phyloP scores from a whole-genome alignment of 2,329 filamentous ascomycete species.

The Paraphoma sp. region DNA sequence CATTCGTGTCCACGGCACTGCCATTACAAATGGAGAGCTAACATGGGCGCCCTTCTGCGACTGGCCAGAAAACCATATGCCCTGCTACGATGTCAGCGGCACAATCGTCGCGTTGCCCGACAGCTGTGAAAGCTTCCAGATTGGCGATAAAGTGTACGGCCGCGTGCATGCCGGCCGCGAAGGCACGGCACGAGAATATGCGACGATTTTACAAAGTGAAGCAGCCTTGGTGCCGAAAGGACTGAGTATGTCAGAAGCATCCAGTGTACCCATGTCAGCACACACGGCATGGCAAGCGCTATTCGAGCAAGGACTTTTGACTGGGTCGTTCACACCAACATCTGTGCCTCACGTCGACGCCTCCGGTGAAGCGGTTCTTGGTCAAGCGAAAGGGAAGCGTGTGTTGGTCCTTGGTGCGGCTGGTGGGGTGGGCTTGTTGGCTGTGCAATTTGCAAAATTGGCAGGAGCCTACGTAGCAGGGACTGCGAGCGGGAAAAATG shows the following conservation, averaged over 20 bases:
- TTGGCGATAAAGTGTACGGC: constrained; percentile 36
- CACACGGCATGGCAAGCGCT: constrained; percentile 55
- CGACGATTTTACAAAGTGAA: constrained; percentile 43
- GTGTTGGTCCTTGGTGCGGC: constrained; percentile 53
- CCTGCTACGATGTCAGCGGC: constrained; percentile 54
- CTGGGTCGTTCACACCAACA: constrained; percentile 9
- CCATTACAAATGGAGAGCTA: constrained; percentile 54
- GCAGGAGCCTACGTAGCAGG: constrained; percentile 50
- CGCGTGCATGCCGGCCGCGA: constrained; percentile 40
- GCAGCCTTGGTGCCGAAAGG: constrained; percentile 45
- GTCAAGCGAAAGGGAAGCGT: constrained; percentile 36
- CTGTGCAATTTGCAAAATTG: constrained; percentile 51
- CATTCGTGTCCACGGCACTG: constrained; percentile 49
- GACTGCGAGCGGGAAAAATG: constrained; percentile 47
- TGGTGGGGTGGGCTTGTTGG: constrained; percentile 54
- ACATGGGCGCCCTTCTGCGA: constrained; percentile 43
- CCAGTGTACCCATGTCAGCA: constrained; percentile 50
- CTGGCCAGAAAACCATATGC: constrained; percentile 41
- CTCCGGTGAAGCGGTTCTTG: constrained; percentile 9
- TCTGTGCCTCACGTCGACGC: constrained; percentile 11
- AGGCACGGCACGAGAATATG: constrained; percentile 49
- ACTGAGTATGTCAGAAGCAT: constrained; percentile 44
- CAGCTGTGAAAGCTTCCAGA: constrained; percentile 41
- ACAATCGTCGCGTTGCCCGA: constrained; percentile 48
- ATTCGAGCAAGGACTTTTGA: constrained; percentile 40